These are phyloP conservation scores for Chalaropsis ovoidea DNA, from an alignment of 2,329 filamentous ascomycete genomes.

Conservation along the genomic window DNA sequence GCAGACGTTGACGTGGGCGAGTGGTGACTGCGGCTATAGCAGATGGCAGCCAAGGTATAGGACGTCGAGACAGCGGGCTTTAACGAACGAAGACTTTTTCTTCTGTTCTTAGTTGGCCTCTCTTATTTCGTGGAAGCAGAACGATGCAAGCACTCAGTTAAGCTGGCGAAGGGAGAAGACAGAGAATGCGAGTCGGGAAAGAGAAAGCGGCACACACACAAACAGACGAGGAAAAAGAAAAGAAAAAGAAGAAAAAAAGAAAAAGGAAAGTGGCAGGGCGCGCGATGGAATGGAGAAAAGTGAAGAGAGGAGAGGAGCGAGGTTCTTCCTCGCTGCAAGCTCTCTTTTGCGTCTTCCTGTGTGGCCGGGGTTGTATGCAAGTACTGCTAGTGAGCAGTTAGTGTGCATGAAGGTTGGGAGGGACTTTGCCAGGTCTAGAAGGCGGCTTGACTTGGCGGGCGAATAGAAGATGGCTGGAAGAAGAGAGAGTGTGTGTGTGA, in stretches of 20 bases:
- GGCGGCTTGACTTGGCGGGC: background rate
- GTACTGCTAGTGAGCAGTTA: background rate
- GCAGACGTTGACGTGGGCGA: background rate
- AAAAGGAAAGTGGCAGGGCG: slow-evolving; percentile 13
- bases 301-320: slow-evolving; percentile 5
- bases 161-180: background rate
- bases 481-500: background rate
- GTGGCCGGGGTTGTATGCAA: background rate
- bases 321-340: background rate
- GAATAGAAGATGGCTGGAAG: slow-evolving; percentile 9
- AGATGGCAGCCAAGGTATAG: background rate
- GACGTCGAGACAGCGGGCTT: background rate
- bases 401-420: background rate
- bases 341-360: slow-evolving; percentile 11
- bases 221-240: background rate
- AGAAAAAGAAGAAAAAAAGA: slow-evolving; percentile 1
- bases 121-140: background rate
- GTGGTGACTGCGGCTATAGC: background rate
- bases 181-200: background rate
- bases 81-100: background rate
- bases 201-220: background rate
- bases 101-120: background rate
- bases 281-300: slow-evolving; percentile 8
- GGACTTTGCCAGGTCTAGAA: background rate
- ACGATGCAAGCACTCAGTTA: background rate